phyloP scores from a whole-genome alignment of 1,284 basidiomycete genomes.

The Xanthoconium separans region DNA sequence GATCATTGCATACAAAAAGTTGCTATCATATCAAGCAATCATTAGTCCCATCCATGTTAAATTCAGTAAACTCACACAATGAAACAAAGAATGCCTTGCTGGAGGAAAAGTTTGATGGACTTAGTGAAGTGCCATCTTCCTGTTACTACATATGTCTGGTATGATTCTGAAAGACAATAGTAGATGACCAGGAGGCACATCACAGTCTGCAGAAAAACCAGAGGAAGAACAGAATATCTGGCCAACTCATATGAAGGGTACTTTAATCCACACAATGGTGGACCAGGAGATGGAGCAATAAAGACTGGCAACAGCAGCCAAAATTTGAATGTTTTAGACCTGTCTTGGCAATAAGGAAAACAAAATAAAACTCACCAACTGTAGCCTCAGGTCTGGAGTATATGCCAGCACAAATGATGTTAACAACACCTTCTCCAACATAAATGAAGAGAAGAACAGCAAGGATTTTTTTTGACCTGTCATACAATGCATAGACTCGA shows the following conservation, averaged over 20 bases:
- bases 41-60: neutral
- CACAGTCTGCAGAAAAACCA: constrained; percentile 5
- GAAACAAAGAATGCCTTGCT: constrained; percentile 15
- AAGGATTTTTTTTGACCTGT: constrained; percentile 1
- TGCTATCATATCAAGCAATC: neutral
- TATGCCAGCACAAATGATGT: neutral
- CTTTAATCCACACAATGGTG: constrained; percentile 1
- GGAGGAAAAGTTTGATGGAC: constrained; percentile 6
- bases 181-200: constrained; percentile 10
- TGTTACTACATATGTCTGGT: neutral
- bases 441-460: constrained; percentile 6
- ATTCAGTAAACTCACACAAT: neutral
- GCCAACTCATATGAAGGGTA: constrained; percentile 10
- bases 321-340: neutral
- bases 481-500: constrained; percentile 11
- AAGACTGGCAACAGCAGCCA: neutral
- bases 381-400: neutral
- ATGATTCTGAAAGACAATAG: neutral
- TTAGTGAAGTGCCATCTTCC: constrained; percentile 6
- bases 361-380: neutral
- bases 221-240: constrained; percentile 5
- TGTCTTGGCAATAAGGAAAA: too few species aligned
- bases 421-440: neutral
- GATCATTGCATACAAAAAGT: neutral
- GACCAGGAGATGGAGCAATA: constrained; percentile 1